Evolutionary conservation across 805 yeast species (phyloP), one percentile per base, ranked within the genome.

Genomic region (Suhomyces xylopsoci): DNA sequence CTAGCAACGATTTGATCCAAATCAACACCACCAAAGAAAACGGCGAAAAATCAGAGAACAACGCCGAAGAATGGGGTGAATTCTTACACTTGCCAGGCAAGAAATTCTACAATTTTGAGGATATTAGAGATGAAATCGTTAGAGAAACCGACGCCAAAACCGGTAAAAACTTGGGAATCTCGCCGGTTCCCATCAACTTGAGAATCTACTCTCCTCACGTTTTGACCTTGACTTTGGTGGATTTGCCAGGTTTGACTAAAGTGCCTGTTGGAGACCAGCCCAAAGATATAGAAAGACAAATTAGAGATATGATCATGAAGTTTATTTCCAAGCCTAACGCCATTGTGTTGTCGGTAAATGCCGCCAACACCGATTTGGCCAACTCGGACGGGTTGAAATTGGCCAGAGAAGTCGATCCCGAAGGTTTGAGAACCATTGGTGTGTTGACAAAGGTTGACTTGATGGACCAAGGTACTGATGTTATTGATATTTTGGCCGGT

Each of bases 211-310:
- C 97, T 24, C 98, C 99, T 20, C 91, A 90, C 62, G 98, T 93
- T 45, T 78, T 93, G 58, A 92, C 97, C 17, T 81, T 93, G 67
- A 94, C 99, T 7, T 80, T 94, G 62, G 97, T 94, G 41, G 99
- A 94, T 74, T 81, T 94, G 64, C 99, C 99, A 8, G 99, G 99
- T 55, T 81, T 94, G 64, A 94, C 99, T 41, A 94, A 94, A 69
- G 99, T 94, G 38, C 99, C 99, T 3, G 97, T 94, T 51, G 99
- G 99, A 48, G 99, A 94, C 73, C 99, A 94, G 73, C 99, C 99
- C 51, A 87, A 88, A 63, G 99, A 94, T 70, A 94, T 94, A 59
- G 99, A 94, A 75, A 84, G 81, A 58, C 97, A 90, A 73, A 94
- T 94, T 64, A 85, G 91, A 65, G 96, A 91, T 58, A 87, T 94